Percentiles rank a stretch among this genome's conserved stretches.
These are phyloP conservation scores for Parastagonospora nodorum DNA, from an alignment of 2,329 filamentous ascomycete genomes.

Conservation along the genomic window DNA sequence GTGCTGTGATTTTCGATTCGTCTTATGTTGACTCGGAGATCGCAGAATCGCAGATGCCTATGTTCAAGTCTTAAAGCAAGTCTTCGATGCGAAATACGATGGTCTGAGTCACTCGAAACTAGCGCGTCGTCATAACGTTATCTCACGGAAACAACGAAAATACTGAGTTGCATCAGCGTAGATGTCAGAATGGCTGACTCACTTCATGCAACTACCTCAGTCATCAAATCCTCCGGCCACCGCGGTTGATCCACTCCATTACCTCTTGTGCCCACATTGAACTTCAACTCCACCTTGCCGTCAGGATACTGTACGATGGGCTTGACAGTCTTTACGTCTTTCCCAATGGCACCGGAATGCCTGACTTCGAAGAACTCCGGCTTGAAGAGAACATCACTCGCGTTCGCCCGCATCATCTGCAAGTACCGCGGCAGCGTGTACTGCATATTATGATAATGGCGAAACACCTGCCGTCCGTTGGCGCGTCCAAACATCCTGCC, in stretches of 20 bases:
- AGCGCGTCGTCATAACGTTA: too few relatives aligned
- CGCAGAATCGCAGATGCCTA: too few relatives aligned
- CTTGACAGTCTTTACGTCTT: constrained; percentile 49
- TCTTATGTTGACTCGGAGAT: too few relatives aligned
- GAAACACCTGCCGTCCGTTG: constrained; percentile 55
- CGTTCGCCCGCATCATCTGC: constrained; percentile 48
- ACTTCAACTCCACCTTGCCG: constrained; percentile 44
- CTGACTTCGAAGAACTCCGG: constrained; percentile 56
- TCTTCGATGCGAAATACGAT: too few relatives aligned
- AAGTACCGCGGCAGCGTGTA: constrained; percentile 50
- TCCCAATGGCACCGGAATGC: constrained; percentile 46
- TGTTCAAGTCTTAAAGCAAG: too few relatives aligned
- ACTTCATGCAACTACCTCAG: constrained; percentile 31
- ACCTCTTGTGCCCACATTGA: constrained; percentile 55
- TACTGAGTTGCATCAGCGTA: not conserved
- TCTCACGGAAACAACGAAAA: too few relatives aligned
- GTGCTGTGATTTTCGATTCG: too few relatives aligned
- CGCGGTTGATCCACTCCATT: constrained; percentile 56
- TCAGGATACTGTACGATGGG: constrained; percentile 50
- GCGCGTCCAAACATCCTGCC: constrained; percentile 54
- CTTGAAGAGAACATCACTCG: constrained; percentile 49
- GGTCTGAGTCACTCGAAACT: too few relatives aligned
- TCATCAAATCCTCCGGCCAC: constrained; percentile 55
- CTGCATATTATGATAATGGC: constrained; percentile 57
- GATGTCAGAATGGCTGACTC: not conserved